Percentiles rank a stretch among this genome's conserved stretches.
Conservation (phyloP, 805 yeast genomes). For the Nakazawaea peltata region DNA sequence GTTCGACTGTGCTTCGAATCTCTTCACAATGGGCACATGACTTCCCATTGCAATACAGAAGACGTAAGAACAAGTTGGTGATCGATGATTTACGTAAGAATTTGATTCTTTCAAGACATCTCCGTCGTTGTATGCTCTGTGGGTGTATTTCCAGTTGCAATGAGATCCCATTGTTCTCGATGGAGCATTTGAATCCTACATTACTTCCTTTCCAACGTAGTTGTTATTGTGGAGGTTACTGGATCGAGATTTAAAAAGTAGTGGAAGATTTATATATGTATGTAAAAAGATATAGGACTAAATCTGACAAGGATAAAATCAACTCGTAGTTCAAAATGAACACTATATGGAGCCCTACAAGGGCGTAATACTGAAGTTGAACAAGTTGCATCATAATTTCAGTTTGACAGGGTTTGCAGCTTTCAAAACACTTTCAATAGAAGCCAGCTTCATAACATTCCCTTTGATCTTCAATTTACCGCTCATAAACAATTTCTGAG, state of each 20-base stretch:
- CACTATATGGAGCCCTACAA: neutral
- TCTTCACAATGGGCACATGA: too few relatives aligned
- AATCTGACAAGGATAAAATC: constrained; percentile 3
- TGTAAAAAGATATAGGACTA: constrained; percentile 3
- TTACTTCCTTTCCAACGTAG: constrained; percentile 62
- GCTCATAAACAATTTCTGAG: constrained; percentile 76
- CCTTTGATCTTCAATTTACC: constrained; percentile 87
- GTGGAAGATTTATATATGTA: neutral
- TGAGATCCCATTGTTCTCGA: constrained; percentile 21
- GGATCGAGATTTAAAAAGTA: constrained; percentile 39
- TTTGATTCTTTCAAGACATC: constrained; percentile 19
- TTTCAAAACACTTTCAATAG: constrained; percentile 62
- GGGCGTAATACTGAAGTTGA: neutral
- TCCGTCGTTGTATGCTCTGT: constrained; percentile 44
- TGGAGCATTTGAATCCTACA: constrained; percentile 21
- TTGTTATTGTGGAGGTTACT: constrained; percentile 73
- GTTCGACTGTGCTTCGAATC: too few relatives aligned
- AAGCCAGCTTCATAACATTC: constrained; percentile 84
- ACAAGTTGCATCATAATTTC: constrained; percentile 18
- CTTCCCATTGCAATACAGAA: neutral
- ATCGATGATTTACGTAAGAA: constrained; percentile 25
- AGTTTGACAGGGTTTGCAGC: constrained; percentile 34
- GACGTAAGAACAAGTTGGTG: constrained; percentile 9
- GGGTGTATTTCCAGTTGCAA: constrained; percentile 36
- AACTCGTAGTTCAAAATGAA: constrained; percentile 1